Conservation (phyloP, 805 yeast species). For the Scheffersomyces lignosus region DNA sequence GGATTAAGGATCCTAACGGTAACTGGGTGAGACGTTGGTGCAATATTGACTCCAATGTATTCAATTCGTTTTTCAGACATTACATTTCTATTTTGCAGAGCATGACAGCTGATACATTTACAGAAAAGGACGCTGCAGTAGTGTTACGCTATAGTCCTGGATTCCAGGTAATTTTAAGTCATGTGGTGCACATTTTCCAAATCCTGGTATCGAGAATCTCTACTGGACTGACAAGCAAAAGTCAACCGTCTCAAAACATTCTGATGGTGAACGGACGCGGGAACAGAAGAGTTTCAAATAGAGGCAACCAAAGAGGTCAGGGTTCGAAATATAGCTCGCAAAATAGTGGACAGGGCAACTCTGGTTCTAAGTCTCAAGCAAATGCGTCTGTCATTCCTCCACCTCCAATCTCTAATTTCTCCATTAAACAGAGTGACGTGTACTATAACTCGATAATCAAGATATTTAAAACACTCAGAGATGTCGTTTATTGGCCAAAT, state of each 20-base stretch:
- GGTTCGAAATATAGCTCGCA: no score
- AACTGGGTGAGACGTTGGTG: constrained; percentile 66
- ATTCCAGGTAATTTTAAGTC: constrained; percentile 43
- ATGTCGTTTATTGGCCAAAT: constrained; percentile 23
- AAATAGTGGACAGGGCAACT: neutral
- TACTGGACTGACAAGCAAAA: constrained; percentile 1
- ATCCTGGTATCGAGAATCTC: constrained; percentile 24
- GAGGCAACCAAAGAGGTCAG: no score
- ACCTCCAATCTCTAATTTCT: constrained; percentile 6
- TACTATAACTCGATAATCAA: constrained; percentile 42
- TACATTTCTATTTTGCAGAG: constrained; percentile 37
- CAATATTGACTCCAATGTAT: constrained; percentile 54
- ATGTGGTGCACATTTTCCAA: constrained; percentile 44
- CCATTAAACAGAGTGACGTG: constrained; percentile 28
- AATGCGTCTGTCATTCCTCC: constrained; percentile 2
- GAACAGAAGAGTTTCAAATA: no score
- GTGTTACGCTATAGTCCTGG: constrained; percentile 42
- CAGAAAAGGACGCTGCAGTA: neutral
- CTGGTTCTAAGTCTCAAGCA: constrained; percentile 1
- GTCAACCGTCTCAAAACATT: constrained; percentile 2
- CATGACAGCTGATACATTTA: neutral
- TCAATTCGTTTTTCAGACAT: constrained; percentile 62
- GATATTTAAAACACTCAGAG: constrained; percentile 39
- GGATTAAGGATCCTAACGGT: constrained; percentile 59
- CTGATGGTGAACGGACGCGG: no score